Evolutionary conservation across 1,139 yeast species (phyloP), one percentile per base, ranked within the genome.

Genomic region (Diutina siamensis): DNA sequence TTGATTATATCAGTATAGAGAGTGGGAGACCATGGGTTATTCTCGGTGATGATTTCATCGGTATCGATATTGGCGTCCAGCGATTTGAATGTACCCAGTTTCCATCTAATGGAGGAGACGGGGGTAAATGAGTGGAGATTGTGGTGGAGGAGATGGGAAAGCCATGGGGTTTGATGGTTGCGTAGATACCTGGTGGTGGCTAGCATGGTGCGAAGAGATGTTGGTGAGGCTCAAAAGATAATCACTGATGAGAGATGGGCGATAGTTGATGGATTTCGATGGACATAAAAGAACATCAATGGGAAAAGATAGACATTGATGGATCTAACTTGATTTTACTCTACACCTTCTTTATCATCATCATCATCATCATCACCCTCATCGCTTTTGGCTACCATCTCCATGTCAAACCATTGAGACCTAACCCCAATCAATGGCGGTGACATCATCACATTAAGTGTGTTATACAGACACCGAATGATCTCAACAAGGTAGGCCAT

Each of bases 21-120:
- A 0, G 75, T 64, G 2, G 76, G 76, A 13, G 74, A 68, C 75
- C 75, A 71, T 9, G 76, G 75, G 52, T 71, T 67, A 52, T 71
- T 71, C 32, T 64, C 70, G 9, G 72, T 57, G 32, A 65, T 47
- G 45, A 71, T 61, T 45, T 69, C 74, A 52, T 68, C 73, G 8
- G 71, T 62, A 31, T 69, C 74, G 19, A 69, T 63, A 4, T 62
- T 59, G 12, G 71, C 53, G 47, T 69, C 74, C 3, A 57, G 50
- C 3, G 61, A 51, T 48, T 59, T 63, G 51, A 53, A 62, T 9
- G 55, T 53, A 7, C 60, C 52, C 44, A 53, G 50, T 44, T 53
- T 49, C 50, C 27, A 12, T 18, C 21, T 35, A 21, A 19, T 20
- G 22, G 12, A 18, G 4, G n/a, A 5, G 28, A 25, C 9, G 9